Base-by-base conservation (phyloP, 805 yeast species). In the Dipodascopsis uninucleata region DNA sequence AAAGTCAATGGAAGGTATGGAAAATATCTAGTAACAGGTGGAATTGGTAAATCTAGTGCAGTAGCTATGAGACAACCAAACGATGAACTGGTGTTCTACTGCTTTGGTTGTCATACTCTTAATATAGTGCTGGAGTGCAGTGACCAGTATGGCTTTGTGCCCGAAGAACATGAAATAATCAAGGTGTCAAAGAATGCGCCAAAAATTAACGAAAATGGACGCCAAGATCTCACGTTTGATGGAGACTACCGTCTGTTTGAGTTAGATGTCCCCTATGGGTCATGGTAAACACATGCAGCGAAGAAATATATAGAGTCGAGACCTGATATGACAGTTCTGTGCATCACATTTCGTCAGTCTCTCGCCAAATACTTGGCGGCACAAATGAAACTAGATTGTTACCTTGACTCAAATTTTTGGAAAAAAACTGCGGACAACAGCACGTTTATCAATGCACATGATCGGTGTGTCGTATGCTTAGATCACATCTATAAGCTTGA, bases 271-370 rank as follows among this genome's bases (percentile, higher is more conserved):
- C 31, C 28, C 3, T 25, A 25, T 29, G 39, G 39, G 7, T 26
- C 39, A 22, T 29, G 39, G 8, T 25, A 36, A 22, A 36, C 39
- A 3, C 39, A 36, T 24, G 38, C 38, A 3, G 31, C 18, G 34
- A 26, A n/a, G 6, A 21, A 29, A 3, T 24, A 36, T 9, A 20
- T 36, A 5, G 3, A 18, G 7, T 10, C 3, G 8, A 29, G 14
- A 9, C 16, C 35, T 18, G 39, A 24, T 12, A 3, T 6, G 21
- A 8, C 31, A 3, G 40, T 36, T 8, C 20, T 36, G 38, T 21
- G 14, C 8, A 22, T 36, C 40, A 36, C 39, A 3, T 36, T 36
- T 4, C 37, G 37, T 16, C 37, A 34, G 37, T 34, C 37, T 17
- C 28, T 34, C 28, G 37, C 37, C 28, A 25, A 28, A 7, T 33